Conservation (phyloP, 306 rosid genomes). For the Styphnolobium japonicum region DNA sequence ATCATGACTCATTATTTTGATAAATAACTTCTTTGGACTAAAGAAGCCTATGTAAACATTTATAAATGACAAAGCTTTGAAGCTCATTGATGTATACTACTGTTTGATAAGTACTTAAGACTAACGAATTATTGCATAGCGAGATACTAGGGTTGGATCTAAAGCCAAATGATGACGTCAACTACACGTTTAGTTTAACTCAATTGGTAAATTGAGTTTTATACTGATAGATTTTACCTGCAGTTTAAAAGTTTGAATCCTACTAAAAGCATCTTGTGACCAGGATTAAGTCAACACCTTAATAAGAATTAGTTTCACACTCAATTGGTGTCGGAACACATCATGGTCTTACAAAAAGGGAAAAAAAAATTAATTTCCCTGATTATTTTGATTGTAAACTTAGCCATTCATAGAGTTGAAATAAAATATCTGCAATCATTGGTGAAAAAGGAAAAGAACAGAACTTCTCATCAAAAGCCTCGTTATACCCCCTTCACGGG, state of each 20-base stretch:
- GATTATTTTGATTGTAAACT: slow-evolving; percentile 7
- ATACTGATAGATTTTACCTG: too few species aligned
- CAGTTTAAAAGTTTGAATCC: too few species aligned
- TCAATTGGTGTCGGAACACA: too few species aligned
- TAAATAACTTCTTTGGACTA: not conserved
- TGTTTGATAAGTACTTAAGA: slow-evolving; percentile 28
- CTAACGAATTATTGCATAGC: slow-evolving; percentile 13
- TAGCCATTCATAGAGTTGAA: slow-evolving; percentile 2
- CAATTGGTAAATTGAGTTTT: too few species aligned
- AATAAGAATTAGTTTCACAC: too few species aligned
- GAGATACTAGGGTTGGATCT: not conserved
- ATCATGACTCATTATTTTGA: not conserved
- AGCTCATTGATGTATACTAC: not conserved
- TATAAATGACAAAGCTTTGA: not conserved
- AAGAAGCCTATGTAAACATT: not conserved
- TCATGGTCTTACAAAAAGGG: too few species aligned
- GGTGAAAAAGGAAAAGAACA: slow-evolving; percentile 13
- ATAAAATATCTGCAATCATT: slow-evolving; percentile 40
- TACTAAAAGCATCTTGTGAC: too few species aligned
- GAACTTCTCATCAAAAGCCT: not conserved
- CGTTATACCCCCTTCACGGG: slow-evolving; percentile 26
- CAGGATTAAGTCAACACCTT: too few species aligned
- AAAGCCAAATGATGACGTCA: slow-evolving; percentile 10
- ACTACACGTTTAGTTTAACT: slow-evolving; percentile 8
- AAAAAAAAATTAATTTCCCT: not conserved